These are phyloP conservation scores for Hanseniaspora guilliermondii DNA, from an alignment of 805 yeast species.

Conservation along the genomic window DNA sequence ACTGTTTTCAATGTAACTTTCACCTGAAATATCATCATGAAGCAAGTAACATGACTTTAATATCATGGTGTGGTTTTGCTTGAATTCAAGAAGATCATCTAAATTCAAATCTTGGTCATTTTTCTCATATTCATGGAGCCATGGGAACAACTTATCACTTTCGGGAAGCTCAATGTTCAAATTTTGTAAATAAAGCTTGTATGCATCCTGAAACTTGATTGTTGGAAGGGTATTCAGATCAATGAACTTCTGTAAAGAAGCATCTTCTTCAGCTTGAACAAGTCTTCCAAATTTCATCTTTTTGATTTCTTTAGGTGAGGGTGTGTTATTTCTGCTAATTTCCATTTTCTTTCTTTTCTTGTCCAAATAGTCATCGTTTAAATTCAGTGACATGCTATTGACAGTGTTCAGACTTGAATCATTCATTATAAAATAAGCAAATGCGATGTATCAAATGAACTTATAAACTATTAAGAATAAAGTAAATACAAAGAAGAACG, in stretches of 20 bases:
- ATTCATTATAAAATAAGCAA: not conserved
- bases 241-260: not conserved
- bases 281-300: constrained; percentile 3
- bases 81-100: not conserved
- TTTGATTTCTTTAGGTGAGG: constrained; percentile 1
- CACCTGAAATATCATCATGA: not conserved
- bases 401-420: not conserved
- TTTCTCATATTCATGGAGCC: constrained; percentile 52
- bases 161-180: constrained; percentile 38
- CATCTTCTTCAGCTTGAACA: not conserved
- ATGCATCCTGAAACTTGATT: constrained; percentile 6
- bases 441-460: too few relatives aligned
- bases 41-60: not conserved
- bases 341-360: constrained; percentile 6
- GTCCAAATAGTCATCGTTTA: not conserved
- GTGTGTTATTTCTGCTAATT: constrained; percentile 4
- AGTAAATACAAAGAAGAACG: too few relatives aligned
- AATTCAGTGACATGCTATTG: not conserved
- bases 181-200: not conserved
- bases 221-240: not conserved
- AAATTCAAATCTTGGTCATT: not conserved
- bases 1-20: constrained; percentile 7
- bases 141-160: constrained; percentile 65
- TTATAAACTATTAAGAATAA: too few relatives aligned
- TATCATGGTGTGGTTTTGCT: constrained; percentile 1